Base-by-base conservation (phyloP, 2,329 filamentous ascomycete genomes). In the Xylogone sp. region DNA sequence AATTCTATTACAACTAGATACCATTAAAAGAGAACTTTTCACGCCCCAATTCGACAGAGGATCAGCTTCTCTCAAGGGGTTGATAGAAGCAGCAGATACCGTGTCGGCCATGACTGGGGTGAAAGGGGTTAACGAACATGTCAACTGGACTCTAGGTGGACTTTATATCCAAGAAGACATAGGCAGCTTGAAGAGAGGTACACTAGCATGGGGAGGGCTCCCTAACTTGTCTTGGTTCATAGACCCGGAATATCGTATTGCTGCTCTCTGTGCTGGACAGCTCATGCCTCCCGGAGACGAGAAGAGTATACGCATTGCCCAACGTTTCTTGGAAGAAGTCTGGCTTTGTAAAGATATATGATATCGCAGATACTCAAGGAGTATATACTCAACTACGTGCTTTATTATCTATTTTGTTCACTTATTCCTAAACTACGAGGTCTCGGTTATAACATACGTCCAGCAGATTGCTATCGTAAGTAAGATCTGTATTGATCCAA, bases 1-100 rank as follows among this genome's bases (percentile, higher is more conserved):
- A 10, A 72, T 67, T 29, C 57, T 81, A 0, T 68, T 81, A 9
- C 67, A 63, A 21, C 64, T 66, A 0, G 62, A 62, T 4, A 75
- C 69, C 0, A 68, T 72, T 0, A 65, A 71, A 0, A n/a, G n/a
- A n/a, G 54, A 64, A 24, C 69, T 81, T 64, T 79, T 79, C 56
- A 54, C 65, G 51, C 67, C 75, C 0, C 65, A 72, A 7, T 60
- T 68, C 42, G 64, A 66, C 9, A 55, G 68, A 7, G 63, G 62
- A 44, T 68, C 67, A 3, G 61, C 58, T 5, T 57, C 67, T 51
- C 63, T 71, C 34, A 67, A 62, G 50, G 63, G 61, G 22, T 68
- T 68, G 1, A 67, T 68, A 2, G 24, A 73, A 56, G 62, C 63
- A 10, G 75, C 63, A 6, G 19, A 21, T 16, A 9, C 20, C 8